Percentiles rank a stretch among this genome's conserved stretches.
phyloP scores from a whole-genome alignment of 2,329 filamentous ascomycete species.

The Hysterium pulicare region DNA sequence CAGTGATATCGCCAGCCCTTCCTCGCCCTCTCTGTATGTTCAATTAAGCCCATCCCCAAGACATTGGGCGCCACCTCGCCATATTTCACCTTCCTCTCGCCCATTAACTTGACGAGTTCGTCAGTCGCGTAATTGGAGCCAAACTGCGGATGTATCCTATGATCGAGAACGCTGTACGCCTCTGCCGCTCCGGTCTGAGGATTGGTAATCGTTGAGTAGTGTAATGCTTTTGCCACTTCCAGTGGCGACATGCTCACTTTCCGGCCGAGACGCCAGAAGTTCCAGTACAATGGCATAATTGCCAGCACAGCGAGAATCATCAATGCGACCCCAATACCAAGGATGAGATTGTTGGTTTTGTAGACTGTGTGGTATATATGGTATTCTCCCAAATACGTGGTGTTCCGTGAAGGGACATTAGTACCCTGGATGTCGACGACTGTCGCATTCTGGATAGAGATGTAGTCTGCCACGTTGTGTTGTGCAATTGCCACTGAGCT shows the following conservation, averaged over 20 bases:
- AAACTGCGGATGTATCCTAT: not conserved
- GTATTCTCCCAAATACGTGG: not conserved
- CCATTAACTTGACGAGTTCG: too few species aligned
- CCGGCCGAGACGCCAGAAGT: constrained; percentile 14
- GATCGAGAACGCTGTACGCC: not conserved
- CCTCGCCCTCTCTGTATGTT: too few species aligned
- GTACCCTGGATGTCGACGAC: not conserved
- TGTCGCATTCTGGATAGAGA: not conserved
- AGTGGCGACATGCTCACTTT: constrained; percentile 12
- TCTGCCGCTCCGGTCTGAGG: not conserved
- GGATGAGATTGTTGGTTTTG: not conserved
- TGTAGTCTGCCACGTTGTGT: not conserved
- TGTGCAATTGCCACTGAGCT: not conserved
- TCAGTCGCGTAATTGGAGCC: not conserved
- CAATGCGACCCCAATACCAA: not conserved
- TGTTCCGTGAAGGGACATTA: not conserved
- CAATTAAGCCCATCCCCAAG: too few species aligned
- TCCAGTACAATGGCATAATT: constrained; percentile 6
- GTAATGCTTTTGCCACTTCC: constrained; percentile 17
- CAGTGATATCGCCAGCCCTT: too few species aligned
- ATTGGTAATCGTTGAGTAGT: constrained; percentile 10
- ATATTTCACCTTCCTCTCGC: too few species aligned
- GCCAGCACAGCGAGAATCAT: constrained; percentile 5
- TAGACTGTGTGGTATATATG: not conserved
- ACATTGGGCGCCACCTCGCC: too few species aligned